phyloP scores from a whole-genome alignment of 148 eudicot species.

The Amaranthus hypochondriacus region DNA sequence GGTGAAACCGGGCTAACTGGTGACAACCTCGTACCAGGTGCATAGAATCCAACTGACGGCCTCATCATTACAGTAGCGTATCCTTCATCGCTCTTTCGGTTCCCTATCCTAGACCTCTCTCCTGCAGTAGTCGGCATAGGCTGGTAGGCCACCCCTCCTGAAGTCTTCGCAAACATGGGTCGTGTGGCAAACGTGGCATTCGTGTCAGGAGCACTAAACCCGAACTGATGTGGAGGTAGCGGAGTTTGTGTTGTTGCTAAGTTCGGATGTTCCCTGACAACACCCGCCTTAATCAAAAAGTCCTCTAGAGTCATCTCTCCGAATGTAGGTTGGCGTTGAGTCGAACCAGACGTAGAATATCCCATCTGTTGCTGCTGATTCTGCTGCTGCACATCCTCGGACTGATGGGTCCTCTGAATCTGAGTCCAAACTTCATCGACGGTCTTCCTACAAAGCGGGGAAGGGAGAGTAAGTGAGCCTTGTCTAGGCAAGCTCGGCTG shows the following conservation, averaged over 20 bases:
- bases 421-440: slow-evolving; percentile 95
- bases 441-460: slow-evolving; percentile 61
- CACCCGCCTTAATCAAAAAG: slow-evolving; percentile 76
- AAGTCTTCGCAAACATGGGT: slow-evolving; percentile 31
- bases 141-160: slow-evolving; percentile 29
- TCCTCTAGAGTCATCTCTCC: slow-evolving; percentile 96
- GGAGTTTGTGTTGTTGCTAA: not conserved
- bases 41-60: slow-evolving; percentile 32
- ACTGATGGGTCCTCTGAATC: slow-evolving; percentile 50
- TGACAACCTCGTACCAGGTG: slow-evolving; percentile 35
- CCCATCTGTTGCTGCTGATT: slow-evolving; percentile 2
- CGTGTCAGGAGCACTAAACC: slow-evolving; percentile 27
- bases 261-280: slow-evolving; percentile 54
- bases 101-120: slow-evolving; percentile 31
- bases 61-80: slow-evolving; percentile 27
- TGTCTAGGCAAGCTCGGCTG: slow-evolving; percentile 58
- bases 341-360: slow-evolving; percentile 17
- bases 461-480: slow-evolving; percentile 69
- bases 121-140: slow-evolving; percentile 30
- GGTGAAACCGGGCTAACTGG: slow-evolving; percentile 69
- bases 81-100: slow-evolving; percentile 37
- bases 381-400: slow-evolving; percentile 24
- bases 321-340: slow-evolving; percentile 61
- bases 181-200: slow-evolving; percentile 31
- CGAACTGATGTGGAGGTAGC: slow-evolving; percentile 31